Evolutionary conservation across 2,329 filamentous ascomycete genomes (phyloP).

Genomic region (Beauveria scarabaeidicola): DNA sequence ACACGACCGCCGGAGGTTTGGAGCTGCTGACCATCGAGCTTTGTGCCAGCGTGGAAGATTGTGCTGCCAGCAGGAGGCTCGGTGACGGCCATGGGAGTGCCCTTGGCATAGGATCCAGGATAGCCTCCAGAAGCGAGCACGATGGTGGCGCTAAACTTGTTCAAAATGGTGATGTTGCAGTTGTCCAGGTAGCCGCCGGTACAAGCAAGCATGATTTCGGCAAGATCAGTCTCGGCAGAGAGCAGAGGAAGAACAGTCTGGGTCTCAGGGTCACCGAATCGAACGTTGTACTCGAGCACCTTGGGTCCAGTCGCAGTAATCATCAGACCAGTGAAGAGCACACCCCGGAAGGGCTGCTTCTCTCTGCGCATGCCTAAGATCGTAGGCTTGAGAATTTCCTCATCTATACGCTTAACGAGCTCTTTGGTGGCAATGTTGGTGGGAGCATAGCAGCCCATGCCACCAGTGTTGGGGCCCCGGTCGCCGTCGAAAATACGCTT

Average conservation of each 20-base stretch:
- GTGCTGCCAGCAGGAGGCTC: slow-evolving; percentile 40
- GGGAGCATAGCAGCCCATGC: slow-evolving; percentile 97
- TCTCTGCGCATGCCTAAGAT: slow-evolving; percentile 82
- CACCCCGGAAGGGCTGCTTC: slow-evolving; percentile 62
- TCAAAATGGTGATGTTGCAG: slow-evolving; percentile 58
- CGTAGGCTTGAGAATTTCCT: slow-evolving; percentile 79
- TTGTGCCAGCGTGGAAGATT: slow-evolving; percentile 91
- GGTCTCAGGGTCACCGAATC: slow-evolving; percentile 87
- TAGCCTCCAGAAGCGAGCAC: slow-evolving; percentile 93
- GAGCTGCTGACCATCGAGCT: slow-evolving; percentile 52
- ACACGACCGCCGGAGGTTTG: slow-evolving; percentile 81
- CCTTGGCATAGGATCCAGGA: slow-evolving; percentile 77
- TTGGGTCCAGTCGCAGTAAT: slow-evolving; percentile 74
- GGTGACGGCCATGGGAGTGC: slow-evolving; percentile 48
- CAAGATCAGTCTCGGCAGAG: slow-evolving; percentile 70
- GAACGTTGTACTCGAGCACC: slow-evolving; percentile 86
- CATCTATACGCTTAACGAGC: slow-evolving; percentile 70
- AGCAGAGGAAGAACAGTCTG: slow-evolving; percentile 78
- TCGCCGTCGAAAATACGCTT: slow-evolving; percentile 91
- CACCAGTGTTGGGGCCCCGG: slow-evolving; percentile 85
- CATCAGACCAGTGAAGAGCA: slow-evolving; percentile 89
- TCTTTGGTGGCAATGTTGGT: slow-evolving; percentile 69
- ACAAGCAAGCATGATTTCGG: slow-evolving; percentile 81
- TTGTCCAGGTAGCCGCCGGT: slow-evolving; percentile 64
- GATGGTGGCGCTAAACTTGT: slow-evolving; percentile 76